Conservation (phyloP, 1,284 basidiomycete genomes). For the Irpex sp. region DNA sequence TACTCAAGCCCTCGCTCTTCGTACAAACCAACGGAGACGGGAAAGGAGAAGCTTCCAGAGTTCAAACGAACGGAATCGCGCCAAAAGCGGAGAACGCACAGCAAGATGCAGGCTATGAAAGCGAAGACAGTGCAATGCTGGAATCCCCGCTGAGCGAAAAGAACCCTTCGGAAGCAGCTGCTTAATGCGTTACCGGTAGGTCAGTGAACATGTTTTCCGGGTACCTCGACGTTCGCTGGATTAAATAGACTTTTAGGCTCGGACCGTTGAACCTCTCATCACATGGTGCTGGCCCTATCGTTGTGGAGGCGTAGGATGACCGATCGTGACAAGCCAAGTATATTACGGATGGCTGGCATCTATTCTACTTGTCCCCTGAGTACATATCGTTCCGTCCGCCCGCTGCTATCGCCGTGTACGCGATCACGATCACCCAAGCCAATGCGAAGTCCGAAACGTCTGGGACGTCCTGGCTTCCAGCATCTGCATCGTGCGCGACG, state of each 20-base stretch:
- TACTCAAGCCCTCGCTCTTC: neutral
- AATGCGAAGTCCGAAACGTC: too few species aligned
- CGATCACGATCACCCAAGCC: too few species aligned
- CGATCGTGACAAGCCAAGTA: neutral
- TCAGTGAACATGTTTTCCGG: neutral
- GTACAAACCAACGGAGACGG: neutral
- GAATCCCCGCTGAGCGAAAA: slow-evolving; percentile 5
- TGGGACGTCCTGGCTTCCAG: too few species aligned
- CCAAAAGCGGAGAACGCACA: neutral
- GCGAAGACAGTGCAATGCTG: slow-evolving; percentile 10
- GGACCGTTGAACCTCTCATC: neutral
- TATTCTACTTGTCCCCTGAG: neutral
- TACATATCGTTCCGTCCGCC: too few species aligned
- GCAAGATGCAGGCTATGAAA: neutral
- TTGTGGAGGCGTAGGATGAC: neutral
- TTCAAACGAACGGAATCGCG: neutral
- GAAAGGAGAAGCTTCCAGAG: neutral
- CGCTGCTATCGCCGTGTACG: too few species aligned
- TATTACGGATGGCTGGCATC: neutral
- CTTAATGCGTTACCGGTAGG: neutral
- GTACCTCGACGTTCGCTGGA: neutral
- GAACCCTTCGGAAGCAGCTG: neutral
- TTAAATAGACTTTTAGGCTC: neutral
- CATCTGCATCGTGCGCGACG: too few species aligned
- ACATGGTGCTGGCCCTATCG: neutral